These are phyloP conservation scores for Exobasidium rhododendri DNA, from an alignment of 1,284 basidiomycete species.

Conservation along the genomic window DNA sequence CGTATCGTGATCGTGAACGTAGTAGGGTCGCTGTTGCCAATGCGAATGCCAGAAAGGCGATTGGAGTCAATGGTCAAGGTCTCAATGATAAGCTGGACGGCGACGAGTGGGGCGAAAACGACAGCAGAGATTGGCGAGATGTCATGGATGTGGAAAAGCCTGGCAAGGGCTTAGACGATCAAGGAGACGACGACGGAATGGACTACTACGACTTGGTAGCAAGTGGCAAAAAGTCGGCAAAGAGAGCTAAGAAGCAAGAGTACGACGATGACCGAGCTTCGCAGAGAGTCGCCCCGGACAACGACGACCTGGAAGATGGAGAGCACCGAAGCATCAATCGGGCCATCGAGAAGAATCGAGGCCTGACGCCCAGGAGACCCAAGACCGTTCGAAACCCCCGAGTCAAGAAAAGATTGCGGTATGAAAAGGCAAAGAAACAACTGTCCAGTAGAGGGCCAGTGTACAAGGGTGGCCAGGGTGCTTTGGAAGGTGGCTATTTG, in stretches of 20 bases:
- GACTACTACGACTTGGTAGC: slow-evolving; percentile 52
- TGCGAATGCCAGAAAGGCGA: slow-evolving; percentile 39
- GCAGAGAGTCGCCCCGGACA: background rate
- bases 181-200: slow-evolving; percentile 20
- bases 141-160: slow-evolving; percentile 36
- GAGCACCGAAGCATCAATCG: slow-evolving; percentile 50
- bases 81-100: slow-evolving; percentile 18
- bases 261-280: slow-evolving; percentile 42
- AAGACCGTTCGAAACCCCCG: slow-evolving; percentile 51
- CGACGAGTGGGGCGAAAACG: slow-evolving; percentile 47
- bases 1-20: slow-evolving; percentile 49
- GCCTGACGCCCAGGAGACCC: slow-evolving; percentile 45
- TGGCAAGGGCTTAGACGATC: slow-evolving; percentile 9
- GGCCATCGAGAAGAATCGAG: slow-evolving; percentile 53
- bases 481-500: slow-evolving; percentile 48
- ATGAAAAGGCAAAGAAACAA: slow-evolving; percentile 53
- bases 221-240: slow-evolving; percentile 30
- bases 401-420: slow-evolving; percentile 53
- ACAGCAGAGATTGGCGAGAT: slow-evolving; percentile 44
- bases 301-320: slow-evolving; percentile 41
- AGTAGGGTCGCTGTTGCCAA: slow-evolving; percentile 44
- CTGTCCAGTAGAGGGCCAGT: slow-evolving; percentile 44
- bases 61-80: slow-evolving; percentile 19
- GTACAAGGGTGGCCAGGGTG: slow-evolving; percentile 52
- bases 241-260: slow-evolving; percentile 41